phyloP scores from a whole-genome alignment of 768 basidiomycete genomes.

The Psilocybe cubensis region DNA sequence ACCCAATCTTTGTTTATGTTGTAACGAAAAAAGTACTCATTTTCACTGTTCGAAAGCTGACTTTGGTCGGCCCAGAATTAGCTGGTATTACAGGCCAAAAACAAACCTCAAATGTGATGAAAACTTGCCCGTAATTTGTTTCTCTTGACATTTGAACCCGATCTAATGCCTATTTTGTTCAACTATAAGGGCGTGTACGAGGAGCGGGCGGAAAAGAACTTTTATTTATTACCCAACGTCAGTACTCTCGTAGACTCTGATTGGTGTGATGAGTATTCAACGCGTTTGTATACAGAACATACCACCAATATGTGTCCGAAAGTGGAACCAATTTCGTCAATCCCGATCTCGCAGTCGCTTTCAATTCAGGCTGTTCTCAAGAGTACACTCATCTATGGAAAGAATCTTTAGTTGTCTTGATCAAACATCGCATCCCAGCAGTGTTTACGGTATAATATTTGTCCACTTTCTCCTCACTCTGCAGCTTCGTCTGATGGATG shows the following conservation, averaged over 20 bases:
- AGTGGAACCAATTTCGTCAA: background rate
- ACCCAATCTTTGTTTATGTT: background rate
- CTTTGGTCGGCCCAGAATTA: slow-evolving; percentile 29
- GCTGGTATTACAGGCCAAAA: background rate
- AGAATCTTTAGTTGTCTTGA: background rate
- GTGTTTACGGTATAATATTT: slow-evolving; percentile 10
- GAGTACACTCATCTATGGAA: background rate
- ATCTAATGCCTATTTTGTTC: too few species aligned
- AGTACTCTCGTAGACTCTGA: too few species aligned
- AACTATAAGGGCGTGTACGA: too few species aligned
- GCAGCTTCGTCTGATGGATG: too few species aligned
- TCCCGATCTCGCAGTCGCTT: slow-evolving; percentile 10
- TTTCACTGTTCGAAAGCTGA: slow-evolving; percentile 16
- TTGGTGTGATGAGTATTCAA: background rate
- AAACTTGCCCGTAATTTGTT: slow-evolving; percentile 32
- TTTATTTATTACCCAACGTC: too few species aligned
- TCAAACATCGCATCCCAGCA: background rate
- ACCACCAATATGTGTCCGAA: slow-evolving; percentile 20
- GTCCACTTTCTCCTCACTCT: too few species aligned
- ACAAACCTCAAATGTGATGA: slow-evolving; percentile 20
- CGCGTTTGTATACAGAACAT: slow-evolving; percentile 24
- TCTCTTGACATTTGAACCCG: too few species aligned
- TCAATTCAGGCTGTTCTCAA: slow-evolving; percentile 2
- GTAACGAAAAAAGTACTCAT: background rate
- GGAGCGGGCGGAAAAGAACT: too few species aligned